Percentiles rank a stretch among this genome's conserved stretches.
These are phyloP conservation scores for Trifolium fragiferum DNA, from an alignment of 306 rosid genomes.

Conservation along the genomic window DNA sequence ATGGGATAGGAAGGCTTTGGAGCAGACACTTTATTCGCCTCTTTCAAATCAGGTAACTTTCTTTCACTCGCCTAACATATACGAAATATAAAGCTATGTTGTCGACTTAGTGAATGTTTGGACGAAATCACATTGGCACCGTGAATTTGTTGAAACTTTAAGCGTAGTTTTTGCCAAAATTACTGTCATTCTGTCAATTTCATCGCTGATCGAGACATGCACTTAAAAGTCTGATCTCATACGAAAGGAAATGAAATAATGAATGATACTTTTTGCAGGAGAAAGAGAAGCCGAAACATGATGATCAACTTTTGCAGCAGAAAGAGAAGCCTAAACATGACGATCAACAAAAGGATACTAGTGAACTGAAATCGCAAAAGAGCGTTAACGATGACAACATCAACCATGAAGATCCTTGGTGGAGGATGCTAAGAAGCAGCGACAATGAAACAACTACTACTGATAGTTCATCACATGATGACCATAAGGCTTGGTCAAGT, in stretches of 20 bases:
- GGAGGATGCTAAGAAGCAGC: slow-evolving; percentile 55
- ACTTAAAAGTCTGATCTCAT: background rate
- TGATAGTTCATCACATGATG: slow-evolving; percentile 52
- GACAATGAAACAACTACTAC: slow-evolving; percentile 57
- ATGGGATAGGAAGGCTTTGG: slow-evolving; percentile 76
- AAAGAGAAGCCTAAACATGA: slow-evolving; percentile 43
- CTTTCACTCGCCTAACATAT: slow-evolving; percentile 13
- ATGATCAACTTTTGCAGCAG: slow-evolving; percentile 42
- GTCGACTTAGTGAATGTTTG: background rate
- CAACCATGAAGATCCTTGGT: slow-evolving; percentile 22
- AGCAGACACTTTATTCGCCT: slow-evolving; percentile 52
- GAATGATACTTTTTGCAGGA: slow-evolving; percentile 48
- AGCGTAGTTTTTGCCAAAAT: background rate
- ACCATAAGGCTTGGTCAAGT: slow-evolving; percentile 51
- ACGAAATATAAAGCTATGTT: background rate
- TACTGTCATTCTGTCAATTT: background rate
- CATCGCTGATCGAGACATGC: background rate
- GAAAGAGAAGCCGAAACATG: slow-evolving; percentile 44
- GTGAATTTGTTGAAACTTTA: too few species aligned
- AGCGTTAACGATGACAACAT: slow-evolving; percentile 20
- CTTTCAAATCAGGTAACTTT: slow-evolving; percentile 49
- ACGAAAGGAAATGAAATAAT: background rate
- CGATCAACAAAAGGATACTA: slow-evolving; percentile 19
- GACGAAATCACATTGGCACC: background rate
- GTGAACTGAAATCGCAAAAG: slow-evolving; percentile 24